phyloP scores from a whole-genome alignment of 2,329 filamentous ascomycete genomes.

The Ascochyta koolunga region DNA sequence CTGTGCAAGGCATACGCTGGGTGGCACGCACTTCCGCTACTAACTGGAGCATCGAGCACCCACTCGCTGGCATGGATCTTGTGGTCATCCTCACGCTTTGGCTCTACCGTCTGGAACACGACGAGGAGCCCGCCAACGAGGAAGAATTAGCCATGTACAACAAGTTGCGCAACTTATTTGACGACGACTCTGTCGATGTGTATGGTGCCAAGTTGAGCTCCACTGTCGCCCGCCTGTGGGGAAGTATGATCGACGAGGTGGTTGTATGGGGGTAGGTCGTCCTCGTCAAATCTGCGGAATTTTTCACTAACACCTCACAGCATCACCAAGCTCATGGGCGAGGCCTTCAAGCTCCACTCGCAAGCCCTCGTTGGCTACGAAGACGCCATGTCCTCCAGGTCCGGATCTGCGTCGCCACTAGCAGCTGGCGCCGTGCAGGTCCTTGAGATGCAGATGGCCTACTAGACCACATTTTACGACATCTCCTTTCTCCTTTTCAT shows the following conservation, averaged over 20 bases:
- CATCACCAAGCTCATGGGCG: slow-evolving; percentile 94
- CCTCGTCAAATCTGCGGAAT: neutral
- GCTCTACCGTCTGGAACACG: slow-evolving; percentile 99
- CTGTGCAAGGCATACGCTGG: slow-evolving; percentile 93
- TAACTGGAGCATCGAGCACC: slow-evolving; percentile 99
- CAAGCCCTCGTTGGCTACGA: slow-evolving; percentile 95
- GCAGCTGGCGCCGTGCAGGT: slow-evolving; percentile 49
- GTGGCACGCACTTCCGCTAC: slow-evolving; percentile 96
- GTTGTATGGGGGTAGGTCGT: slow-evolving; percentile 96
- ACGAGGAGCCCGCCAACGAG: slow-evolving; percentile 86
- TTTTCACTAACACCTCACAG: slow-evolving; percentile 60
- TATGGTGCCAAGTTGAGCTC: slow-evolving; percentile 87
- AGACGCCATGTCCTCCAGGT: slow-evolving; percentile 68
- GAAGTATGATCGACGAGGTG: slow-evolving; percentile 96
- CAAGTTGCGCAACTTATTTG: slow-evolving; percentile 87
- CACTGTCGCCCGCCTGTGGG: slow-evolving; percentile 94
- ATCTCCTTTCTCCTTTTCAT: slow-evolving; percentile 26
- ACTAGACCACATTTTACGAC: slow-evolving; percentile 37
- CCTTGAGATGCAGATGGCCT: slow-evolving; percentile 53
- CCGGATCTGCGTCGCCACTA: slow-evolving; percentile 51
- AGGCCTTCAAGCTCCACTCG: slow-evolving; percentile 95
- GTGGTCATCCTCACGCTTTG: slow-evolving; percentile 98
- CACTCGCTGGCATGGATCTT: slow-evolving; percentile 92
- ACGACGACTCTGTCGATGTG: slow-evolving; percentile 84
- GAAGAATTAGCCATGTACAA: slow-evolving; percentile 90